phyloP scores from a whole-genome alignment of 352 stramenopile genomes.

The Globisporangium nodosum region DNA sequence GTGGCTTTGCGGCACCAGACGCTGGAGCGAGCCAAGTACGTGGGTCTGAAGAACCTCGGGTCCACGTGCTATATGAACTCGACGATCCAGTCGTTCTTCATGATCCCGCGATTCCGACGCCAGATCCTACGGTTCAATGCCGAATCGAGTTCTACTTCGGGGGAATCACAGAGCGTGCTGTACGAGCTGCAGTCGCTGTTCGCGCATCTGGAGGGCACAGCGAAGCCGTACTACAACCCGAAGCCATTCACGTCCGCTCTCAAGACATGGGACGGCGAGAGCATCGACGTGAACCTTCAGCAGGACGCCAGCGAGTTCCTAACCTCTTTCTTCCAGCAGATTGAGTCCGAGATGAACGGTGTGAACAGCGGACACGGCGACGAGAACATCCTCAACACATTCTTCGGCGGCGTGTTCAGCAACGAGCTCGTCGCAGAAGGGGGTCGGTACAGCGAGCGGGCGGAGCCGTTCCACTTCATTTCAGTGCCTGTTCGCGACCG shows the following conservation, averaged over 20 bases:
- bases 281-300: constrained; percentile 87
- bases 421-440: constrained; percentile 90
- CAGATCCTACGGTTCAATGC: constrained; percentile 74
- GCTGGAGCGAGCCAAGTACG: constrained; percentile 71
- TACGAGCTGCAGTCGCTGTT: constrained; percentile 90
- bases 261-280: constrained; percentile 86
- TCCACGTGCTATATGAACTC: constrained; percentile 96
- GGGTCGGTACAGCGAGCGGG: constrained; percentile 80
- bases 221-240: constrained; percentile 83
- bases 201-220: constrained; percentile 82
- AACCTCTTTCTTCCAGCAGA: constrained; percentile 91
- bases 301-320: constrained; percentile 93
- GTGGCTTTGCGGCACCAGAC: constrained; percentile 14
- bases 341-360: constrained; percentile 89
- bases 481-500: constrained; percentile 85
- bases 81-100: constrained; percentile 94
- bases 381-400: constrained; percentile 81
- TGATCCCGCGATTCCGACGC: constrained; percentile 88
- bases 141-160: neutral
- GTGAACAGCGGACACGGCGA: constrained; percentile 34
- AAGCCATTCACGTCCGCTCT: constrained; percentile 70
- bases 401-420: constrained; percentile 89
- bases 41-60: constrained; percentile 93
- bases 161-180: constrained; percentile 31
- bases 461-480: constrained; percentile 90